Conservation (phyloP, 2,329 filamentous ascomycete genomes). For the Huntiella omanensis region DNA sequence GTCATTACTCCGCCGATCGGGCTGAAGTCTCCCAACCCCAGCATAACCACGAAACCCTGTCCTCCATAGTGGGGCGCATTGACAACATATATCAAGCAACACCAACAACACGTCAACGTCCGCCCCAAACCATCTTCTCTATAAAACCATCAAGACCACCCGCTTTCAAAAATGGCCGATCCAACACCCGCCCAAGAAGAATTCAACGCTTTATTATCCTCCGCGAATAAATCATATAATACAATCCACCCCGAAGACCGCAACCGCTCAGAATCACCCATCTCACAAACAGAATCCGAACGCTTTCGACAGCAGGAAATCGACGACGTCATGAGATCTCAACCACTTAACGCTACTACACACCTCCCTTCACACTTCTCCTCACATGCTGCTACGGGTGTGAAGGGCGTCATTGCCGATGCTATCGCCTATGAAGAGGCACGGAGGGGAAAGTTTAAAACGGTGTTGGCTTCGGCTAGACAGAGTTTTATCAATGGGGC, state of each 20-base stretch:
- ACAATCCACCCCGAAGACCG: constrained; percentile 40
- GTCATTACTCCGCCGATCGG: constrained; percentile 7
- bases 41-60: not conserved
- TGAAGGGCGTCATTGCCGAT: constrained; percentile 76
- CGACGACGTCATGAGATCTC: constrained; percentile 47
- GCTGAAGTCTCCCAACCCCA: constrained; percentile 1
- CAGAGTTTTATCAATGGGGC: constrained; percentile 32
- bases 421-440: constrained; percentile 59
- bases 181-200: constrained; percentile 45
- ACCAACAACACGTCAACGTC: not conserved
- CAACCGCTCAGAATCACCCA: constrained; percentile 25
- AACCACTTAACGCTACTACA: constrained; percentile 31
- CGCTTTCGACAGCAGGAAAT: constrained; percentile 33
- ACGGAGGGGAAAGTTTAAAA: constrained; percentile 34
- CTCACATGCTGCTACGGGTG: constrained; percentile 54
- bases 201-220: constrained; percentile 42
- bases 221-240: constrained; percentile 23
- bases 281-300: constrained; percentile 37
- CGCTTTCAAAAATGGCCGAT: constrained; percentile 29
- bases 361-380: constrained; percentile 45
- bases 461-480: constrained; percentile 31
- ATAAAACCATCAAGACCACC: constrained; percentile 3
- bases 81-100: not conserved
- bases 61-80: not conserved
- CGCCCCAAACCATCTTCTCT: not conserved